Percentiles rank a stretch among this genome's conserved stretches.
Conservation (phyloP, 176 grass and related monocot genomes). For the Puccinellia tenuiflora region DNA sequence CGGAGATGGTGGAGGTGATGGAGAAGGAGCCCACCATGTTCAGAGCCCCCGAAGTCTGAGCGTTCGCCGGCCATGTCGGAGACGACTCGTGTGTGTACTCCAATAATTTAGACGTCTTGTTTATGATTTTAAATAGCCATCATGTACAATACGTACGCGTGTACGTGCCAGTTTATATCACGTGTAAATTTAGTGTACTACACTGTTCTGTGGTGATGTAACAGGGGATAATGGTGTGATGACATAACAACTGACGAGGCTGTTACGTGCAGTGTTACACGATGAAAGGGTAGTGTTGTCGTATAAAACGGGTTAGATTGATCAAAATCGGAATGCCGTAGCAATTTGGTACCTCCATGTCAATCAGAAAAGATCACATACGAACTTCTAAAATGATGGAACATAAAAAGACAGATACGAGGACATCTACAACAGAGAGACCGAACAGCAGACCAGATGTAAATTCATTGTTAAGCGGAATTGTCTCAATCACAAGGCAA, state of each 20-base stretch:
- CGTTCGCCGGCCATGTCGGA: too few species aligned
- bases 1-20: constrained; percentile 46
- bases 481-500: neutral
- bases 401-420: neutral
- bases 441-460: neutral
- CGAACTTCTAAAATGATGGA: too few species aligned
- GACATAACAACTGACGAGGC: neutral
- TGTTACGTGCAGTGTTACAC: neutral
- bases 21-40: constrained; percentile 60
- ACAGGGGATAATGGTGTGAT: too few species aligned
- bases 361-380: neutral
- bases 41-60: constrained; percentile 8
- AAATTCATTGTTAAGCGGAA: neutral
- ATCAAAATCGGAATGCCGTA: neutral
- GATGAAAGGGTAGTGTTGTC: neutral
- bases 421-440: neutral
- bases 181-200: neutral
- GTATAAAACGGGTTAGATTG: neutral
- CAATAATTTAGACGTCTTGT: neutral
- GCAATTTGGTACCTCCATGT: neutral
- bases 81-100: neutral
- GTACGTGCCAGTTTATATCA: neutral
- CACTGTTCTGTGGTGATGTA: neutral
- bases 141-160: neutral
- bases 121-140: neutral